These are phyloP conservation scores for Carex cristatella DNA, from an alignment of 176 grass and related monocot species.

Conservation along the genomic window DNA sequence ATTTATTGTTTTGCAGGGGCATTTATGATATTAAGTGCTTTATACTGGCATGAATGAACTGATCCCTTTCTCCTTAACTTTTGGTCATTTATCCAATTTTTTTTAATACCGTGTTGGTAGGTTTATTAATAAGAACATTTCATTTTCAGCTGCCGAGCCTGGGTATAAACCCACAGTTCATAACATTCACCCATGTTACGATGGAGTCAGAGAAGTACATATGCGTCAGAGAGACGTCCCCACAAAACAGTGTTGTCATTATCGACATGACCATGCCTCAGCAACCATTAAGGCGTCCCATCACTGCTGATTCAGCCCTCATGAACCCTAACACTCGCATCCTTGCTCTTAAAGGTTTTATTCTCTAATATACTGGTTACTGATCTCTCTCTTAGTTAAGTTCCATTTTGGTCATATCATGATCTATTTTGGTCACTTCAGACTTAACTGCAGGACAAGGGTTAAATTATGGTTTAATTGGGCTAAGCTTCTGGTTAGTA, in stretches of 20 bases:
- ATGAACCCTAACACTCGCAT: constrained; percentile 94
- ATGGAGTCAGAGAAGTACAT: constrained; percentile 98
- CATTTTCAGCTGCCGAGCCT: constrained; percentile 71
- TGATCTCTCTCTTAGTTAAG: not conserved
- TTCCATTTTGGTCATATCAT: not conserved
- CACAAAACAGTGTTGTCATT: constrained; percentile 95
- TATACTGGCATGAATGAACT: not conserved
- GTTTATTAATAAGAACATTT: not conserved
- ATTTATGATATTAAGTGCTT: not conserved
- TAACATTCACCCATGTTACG: constrained; percentile 93
- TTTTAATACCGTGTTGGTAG: not conserved
- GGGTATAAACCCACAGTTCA: constrained; percentile 84
- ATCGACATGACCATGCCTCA: constrained; percentile 88
- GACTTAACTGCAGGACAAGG: not conserved
- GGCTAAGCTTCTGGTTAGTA: not conserved
- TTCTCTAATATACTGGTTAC: not conserved
- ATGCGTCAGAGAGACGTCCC: constrained; percentile 88
- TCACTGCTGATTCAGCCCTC: constrained; percentile 87
- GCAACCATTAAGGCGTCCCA: constrained; percentile 81
- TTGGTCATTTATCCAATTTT: not conserved
- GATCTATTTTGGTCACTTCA: not conserved
- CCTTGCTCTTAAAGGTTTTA: constrained; percentile 84
- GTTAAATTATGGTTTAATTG: not conserved
- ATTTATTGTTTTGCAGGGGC: not conserved
- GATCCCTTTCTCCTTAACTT: not conserved